phyloP scores from a whole-genome alignment of 1,139 yeast species.

The Petasospora rhodanensis region DNA sequence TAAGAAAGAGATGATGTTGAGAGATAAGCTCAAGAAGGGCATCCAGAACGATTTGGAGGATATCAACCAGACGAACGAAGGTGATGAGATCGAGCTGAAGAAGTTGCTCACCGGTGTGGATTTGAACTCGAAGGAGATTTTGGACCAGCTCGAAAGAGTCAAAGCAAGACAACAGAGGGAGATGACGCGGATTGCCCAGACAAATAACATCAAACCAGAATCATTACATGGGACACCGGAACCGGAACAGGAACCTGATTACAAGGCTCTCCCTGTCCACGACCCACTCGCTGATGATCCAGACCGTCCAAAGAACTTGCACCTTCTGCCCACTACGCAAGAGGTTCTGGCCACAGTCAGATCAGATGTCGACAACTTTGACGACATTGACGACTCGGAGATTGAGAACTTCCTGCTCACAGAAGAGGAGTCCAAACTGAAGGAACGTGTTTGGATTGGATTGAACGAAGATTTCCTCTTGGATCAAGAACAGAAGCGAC shows the following conservation, averaged over 20 bases:
- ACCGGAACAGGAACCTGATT: constrained; percentile 3
- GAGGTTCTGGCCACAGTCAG: constrained; percentile 49
- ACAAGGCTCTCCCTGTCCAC: constrained; percentile 4
- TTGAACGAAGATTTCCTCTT: constrained; percentile 79
- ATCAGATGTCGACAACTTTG: constrained; percentile 58
- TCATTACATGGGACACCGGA: background rate
- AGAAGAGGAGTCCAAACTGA: constrained; percentile 61
- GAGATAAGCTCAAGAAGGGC: constrained; percentile 2
- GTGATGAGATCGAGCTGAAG: constrained; percentile 22
- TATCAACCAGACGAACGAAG: constrained; percentile 29
- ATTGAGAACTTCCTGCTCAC: constrained; percentile 54
- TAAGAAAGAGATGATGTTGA: constrained; percentile 33
- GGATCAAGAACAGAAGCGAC: constrained; percentile 79
- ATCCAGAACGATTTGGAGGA: constrained; percentile 10
- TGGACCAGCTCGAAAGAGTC: constrained; percentile 40
- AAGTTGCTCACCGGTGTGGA: constrained; percentile 40
- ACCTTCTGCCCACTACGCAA: constrained; percentile 47
- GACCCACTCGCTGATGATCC: constrained; percentile 20
- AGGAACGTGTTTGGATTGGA: constrained; percentile 84
- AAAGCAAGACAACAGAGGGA: constrained; percentile 36
- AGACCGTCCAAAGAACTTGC: constrained; percentile 21
- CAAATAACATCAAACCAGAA: constrained; percentile 30
- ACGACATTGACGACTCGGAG: constrained; percentile 83
- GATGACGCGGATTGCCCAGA: constrained; percentile 27
- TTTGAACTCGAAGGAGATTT: constrained; percentile 40